These are phyloP conservation scores for Aspergillus sp. DNA, from an alignment of 2,329 filamentous ascomycete genomes.

Conservation along the genomic window DNA sequence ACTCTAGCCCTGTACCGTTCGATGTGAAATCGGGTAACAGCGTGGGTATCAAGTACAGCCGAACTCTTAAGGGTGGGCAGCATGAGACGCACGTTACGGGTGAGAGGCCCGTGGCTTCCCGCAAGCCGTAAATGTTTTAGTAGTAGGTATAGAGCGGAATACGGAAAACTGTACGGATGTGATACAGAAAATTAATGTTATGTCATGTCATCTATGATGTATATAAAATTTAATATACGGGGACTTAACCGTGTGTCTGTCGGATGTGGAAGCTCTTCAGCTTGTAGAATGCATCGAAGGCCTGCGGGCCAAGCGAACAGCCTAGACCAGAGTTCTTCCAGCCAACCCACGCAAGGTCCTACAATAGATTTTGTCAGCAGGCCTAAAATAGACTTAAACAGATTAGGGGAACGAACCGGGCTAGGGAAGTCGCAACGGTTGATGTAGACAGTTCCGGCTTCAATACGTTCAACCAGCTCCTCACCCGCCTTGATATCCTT, in stretches of 20 bases:
- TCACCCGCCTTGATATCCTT: slow-evolving; percentile 75
- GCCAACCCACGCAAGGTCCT: slow-evolving; percentile 88
- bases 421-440: slow-evolving; percentile 88
- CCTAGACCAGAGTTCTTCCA: slow-evolving; percentile 95
- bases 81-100: slow-evolving; percentile 2
- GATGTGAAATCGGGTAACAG: slow-evolving; percentile 21
- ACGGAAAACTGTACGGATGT: background rate
- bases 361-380: background rate
- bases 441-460: slow-evolving; percentile 90
- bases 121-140: background rate
- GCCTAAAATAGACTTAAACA: background rate
- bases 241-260: slow-evolving; percentile 12
- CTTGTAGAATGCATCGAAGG: slow-evolving; percentile 90
- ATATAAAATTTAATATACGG: background rate
- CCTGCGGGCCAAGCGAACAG: slow-evolving; percentile 78
- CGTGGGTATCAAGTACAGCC: slow-evolving; percentile 19
- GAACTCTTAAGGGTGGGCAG: slow-evolving; percentile 4
- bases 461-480: slow-evolving; percentile 72
- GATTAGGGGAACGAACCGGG: slow-evolving; percentile 56
- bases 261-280: slow-evolving; percentile 89
- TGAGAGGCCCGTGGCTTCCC: background rate
- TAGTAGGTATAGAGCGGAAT: too few relatives aligned
- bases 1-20: slow-evolving; percentile 33
- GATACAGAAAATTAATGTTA: background rate
- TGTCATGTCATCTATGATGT: background rate